Conservation (phyloP, 208 protist species). For the Crithidia sp. region DNA sequence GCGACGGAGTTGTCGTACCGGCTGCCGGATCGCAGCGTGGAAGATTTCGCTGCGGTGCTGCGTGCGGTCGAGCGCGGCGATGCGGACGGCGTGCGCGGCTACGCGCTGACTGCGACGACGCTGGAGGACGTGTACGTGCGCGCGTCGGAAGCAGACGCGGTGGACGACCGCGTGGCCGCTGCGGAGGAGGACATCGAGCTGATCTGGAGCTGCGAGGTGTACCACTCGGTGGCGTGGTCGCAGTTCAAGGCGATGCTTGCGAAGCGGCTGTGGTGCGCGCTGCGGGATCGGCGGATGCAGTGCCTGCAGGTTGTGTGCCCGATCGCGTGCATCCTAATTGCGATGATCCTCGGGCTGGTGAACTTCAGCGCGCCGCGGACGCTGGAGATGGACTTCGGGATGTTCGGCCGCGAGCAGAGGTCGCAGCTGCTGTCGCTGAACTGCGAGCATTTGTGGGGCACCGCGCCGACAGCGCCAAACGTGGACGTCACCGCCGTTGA, state of each 20-base stretch:
- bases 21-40: not conserved
- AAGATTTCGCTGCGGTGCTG: slow-evolving; percentile 1
- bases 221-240: slow-evolving; percentile 5
- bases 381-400: not conserved
- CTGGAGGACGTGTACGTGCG: slow-evolving; percentile 13
- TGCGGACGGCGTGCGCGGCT: slow-evolving; percentile 6
- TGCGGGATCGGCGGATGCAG: slow-evolving; percentile 63
- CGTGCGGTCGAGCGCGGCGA: not conserved
- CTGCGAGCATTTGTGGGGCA: slow-evolving; percentile 1
- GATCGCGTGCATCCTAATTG: slow-evolving; percentile 55
- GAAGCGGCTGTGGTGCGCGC: slow-evolving; percentile 54
- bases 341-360: slow-evolving; percentile 58
- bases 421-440: not conserved
- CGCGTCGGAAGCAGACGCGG: slow-evolving; percentile 11
- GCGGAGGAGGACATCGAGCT: slow-evolving; percentile 24
- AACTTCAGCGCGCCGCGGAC: not conserved
- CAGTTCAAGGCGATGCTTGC: slow-evolving; percentile 57
- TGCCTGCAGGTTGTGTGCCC: slow-evolving; percentile 76
- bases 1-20: not conserved
- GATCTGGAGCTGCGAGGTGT: slow-evolving; percentile 17
- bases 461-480: not conserved
- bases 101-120: slow-evolving; percentile 11
- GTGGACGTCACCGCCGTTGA: not conserved
- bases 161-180: slow-evolving; percentile 14
- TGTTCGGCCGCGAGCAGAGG: not conserved